Base-by-base conservation (phyloP, 352 stramenopile species). In the Blastocystis hominis region DNA sequence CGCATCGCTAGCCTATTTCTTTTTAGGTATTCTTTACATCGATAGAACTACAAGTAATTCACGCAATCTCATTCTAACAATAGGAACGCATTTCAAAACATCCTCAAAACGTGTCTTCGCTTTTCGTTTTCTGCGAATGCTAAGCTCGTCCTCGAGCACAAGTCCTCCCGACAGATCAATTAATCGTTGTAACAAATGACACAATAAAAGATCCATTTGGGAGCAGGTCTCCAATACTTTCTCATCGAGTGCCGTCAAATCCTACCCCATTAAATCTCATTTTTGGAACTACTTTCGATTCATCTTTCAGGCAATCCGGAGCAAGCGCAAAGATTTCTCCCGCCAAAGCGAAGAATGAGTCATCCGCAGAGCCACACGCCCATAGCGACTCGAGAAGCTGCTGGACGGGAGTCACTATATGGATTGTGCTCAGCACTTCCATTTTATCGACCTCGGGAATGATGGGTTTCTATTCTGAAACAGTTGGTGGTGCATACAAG, bases 161-260 rank as follows among this genome's bases (percentile, higher is more conserved):
- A 84, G 13, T 53, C 72, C 72, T 38, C 62, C 30, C 7, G 72
- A 66, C 24, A 84, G 7, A 13, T 84, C 53, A 69, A 84, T 53
- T 24, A 84, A 34, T 30, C 44, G 30, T 15, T 84, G 46, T 53
- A 84, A 46, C 30, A 42, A 30, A 24, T 84, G 72, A 47, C 72
- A 84, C 4, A 84, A 36, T 34, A 84, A 9, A 15, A 84, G n/a
- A 69, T 84, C 72, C 40, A 84, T n/a, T 50, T 68, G 72, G 20
- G 72, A 84, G 7, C 44, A 59, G n/a, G 54, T 2, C 55, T 84
- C 72, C 44, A 50, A n/a, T 34, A 47, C 24, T 15, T 9, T 34
- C 62, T n/a, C 34, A 7, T 42, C 24, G n/a, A 72, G 20, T 3
- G 6, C 30, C 5, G 9, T 38, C 30, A 72, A n/a, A 7, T 7